Evolutionary conservation across 352 stramenopile genomes (phyloP).

Genomic region (Phytophthora pinifolia): DNA sequence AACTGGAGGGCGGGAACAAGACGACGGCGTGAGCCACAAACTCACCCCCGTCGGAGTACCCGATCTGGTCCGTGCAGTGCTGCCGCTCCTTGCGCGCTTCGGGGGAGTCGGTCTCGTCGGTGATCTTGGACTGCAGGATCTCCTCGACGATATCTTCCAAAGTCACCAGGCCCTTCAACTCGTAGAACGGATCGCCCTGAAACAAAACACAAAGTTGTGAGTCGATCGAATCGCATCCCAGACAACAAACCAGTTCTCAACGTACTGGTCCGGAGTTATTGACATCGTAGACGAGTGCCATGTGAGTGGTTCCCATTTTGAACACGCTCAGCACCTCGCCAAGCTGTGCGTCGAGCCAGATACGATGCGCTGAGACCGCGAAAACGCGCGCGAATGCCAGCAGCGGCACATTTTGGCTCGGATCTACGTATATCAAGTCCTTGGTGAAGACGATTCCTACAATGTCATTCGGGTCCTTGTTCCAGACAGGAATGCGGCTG

Average conservation of each 20-base stretch:
- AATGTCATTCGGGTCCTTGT: conserved; percentile 95
- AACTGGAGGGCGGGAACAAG: conserved; percentile 17
- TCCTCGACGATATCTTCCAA: conserved; percentile 99
- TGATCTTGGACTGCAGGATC: conserved; percentile 96
- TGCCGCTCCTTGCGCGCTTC: conserved; percentile 47
- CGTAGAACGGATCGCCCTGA: conserved; percentile 93
- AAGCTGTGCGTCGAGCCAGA: conserved; percentile 67
- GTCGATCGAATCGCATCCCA: not conserved
- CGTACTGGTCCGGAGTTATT: conserved; percentile 81
- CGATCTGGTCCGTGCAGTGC: conserved; percentile 58
- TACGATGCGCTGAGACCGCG: conserved; percentile 66
- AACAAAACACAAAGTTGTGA: not conserved
- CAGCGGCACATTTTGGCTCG: conserved; percentile 59
- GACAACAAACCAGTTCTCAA: not conserved
- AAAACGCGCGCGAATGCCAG: conserved; percentile 93
- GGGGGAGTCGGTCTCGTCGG: conserved; percentile 92
- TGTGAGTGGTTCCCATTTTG: conserved; percentile 71
- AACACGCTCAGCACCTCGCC: conserved; percentile 76
- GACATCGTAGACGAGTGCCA: conserved; percentile 75
- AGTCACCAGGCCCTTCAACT: conserved; percentile 97
- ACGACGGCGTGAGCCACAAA: conserved; percentile 15
- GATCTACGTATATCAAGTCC: conserved; percentile 87
- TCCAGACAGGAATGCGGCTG: conserved; percentile 94
- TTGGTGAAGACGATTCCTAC: conserved; percentile 96
- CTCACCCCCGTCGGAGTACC: conserved; percentile 55